Base-by-base conservation (phyloP, 2,329 filamentous ascomycete genomes). In the Xylaria polymorpha region DNA sequence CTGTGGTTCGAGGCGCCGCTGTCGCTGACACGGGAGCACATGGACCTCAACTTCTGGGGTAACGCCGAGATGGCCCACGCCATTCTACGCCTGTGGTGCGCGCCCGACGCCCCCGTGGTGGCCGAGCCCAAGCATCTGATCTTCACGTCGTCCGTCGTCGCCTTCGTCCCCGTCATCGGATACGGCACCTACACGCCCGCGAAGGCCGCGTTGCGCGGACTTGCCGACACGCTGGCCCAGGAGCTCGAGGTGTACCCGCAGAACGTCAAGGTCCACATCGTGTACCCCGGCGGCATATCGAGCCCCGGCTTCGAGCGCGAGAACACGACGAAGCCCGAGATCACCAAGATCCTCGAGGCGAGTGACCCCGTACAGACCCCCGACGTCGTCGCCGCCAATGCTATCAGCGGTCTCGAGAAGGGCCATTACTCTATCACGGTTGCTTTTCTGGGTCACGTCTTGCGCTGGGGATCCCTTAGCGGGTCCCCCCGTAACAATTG, bases 1-100 rank as follows among this genome's bases (percentile, higher is more conserved):
- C 90, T 97, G 70, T 97, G 95, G 83, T 80, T 92, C 72, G 92
- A 97, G 70, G 89, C 89, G 46, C 86, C 91, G 9, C 83, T 93
- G 61, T 83, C 89, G 8, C 87, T 86, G 12, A 83, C 94, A 73
- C 87, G 91, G 50, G 84, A 86, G 72, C 93, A 97, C 79, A 97
- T 97, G 93, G 93, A 97, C 77, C 88, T 95, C 74, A 95, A 98
- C 82, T 98, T 93, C 83, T 97, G 91, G 86, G 92, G 93, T 58
- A 90, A 90, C 37, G 91, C 91, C 48, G 96, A 97, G 79, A 92
- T 97, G 82, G 91, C 94, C 44, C 94, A 97, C 78, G 90, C 93
- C 22, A 89, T 92, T 20, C 83, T 98, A 70, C 87, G 86, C 61
- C 86, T 88, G 69, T 98, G 95, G 95, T 87, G 94, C 53, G 81